Base-by-base conservation (phyloP, 306 rosid species). In the Castanea sativa region DNA sequence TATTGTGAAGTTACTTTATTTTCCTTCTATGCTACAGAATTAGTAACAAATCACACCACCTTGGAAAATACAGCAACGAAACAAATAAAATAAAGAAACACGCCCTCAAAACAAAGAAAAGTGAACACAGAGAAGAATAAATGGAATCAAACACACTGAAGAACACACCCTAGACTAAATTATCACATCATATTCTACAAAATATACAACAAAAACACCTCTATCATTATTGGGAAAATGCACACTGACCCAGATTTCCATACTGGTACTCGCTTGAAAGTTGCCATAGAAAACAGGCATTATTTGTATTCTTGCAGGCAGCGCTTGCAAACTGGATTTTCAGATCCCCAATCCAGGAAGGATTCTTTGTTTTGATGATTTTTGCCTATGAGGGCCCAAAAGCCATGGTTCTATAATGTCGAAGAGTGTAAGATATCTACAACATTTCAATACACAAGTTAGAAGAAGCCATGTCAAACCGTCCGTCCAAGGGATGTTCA, bases 101-200 rank as follows among this genome's bases (percentile, higher is more conserved):
- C 63, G n/a, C 18, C 18, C 52, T n/a, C 25, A 68, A 68, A 59
- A 27, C 16, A 38, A 65, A 7, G 32, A 73, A 25, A 74, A 70
- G 4, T 13, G 5, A 49, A 32, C 64, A 80, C 60, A 58, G 27
- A 33, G 43, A 80, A 60, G 77, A 87, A 85, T 77, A 68, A 85
- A 81, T 82, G 74, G 64, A 81, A 83, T 85, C 89, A 84, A 86
- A 84, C 87, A 81, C 80, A 85, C 55, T 83, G 20, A 67, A 35
- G 51, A 35, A 56, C 92, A 88, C 85, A 88, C 90, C 84, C 87
- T 87, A 83, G 55, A 80, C 80, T 83, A 74, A 49, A 78, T 79
- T 85, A 83, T 65, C 84, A 83, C 79, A 78, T 79, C 85, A 84
- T 82, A 87, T 82, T 77, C 89, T 87, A 87, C 86, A 77, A 82